Percentiles rank a stretch among this genome's conserved stretches.
These are phyloP conservation scores for Collybiopsis confluens DNA, from an alignment of 768 basidiomycete species.

Conservation along the genomic window DNA sequence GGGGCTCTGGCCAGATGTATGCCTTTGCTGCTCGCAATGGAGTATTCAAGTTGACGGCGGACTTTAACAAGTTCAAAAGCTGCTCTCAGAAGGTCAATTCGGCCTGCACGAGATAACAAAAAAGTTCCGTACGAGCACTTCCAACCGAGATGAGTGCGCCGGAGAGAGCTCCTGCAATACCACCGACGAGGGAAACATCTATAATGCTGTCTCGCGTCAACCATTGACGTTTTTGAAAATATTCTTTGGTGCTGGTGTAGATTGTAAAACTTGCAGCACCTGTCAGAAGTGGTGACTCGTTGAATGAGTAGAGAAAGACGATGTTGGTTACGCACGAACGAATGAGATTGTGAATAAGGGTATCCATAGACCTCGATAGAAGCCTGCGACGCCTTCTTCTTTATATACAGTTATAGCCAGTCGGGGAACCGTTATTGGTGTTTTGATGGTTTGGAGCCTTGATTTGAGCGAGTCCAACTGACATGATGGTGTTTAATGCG, in stretches of 20 bases:
- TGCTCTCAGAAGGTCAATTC: conserved; percentile 12
- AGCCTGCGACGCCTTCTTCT: conserved; percentile 85
- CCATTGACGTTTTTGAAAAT: conserved; percentile 54
- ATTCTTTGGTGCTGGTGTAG: conserved; percentile 80
- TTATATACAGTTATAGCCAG: conserved; percentile 71
- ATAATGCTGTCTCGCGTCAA: conserved; percentile 55
- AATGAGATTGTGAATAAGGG: conserved; percentile 94
- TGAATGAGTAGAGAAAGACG: conserved; percentile 6
- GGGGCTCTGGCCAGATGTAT: conserved; percentile 71
- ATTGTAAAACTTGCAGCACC: conserved; percentile 91
- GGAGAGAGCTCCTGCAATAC: conserved; percentile 81
- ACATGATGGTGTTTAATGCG: not conserved
- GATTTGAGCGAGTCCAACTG: conserved; percentile 95
- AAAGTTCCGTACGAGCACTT: conserved; percentile 62
- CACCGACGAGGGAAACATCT: conserved; percentile 74
- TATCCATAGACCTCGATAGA: conserved; percentile 88
- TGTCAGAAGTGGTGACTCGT: conserved; percentile 23
- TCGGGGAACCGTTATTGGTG: conserved; percentile 65
- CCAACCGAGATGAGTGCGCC: conserved; percentile 87
- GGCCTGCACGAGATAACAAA: conserved; percentile 32
- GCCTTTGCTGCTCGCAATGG: conserved; percentile 81
- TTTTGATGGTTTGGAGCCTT: conserved; percentile 81
- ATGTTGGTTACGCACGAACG: conserved; percentile 67
- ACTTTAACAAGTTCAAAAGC: conserved; percentile 98
- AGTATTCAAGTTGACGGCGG: conserved; percentile 86